A percentile compares a stretch with the other conserved stretches of the same genome.
Conservation (phyloP, 2,329 filamentous ascomycete genomes). For the Microsporum canis region DNA sequence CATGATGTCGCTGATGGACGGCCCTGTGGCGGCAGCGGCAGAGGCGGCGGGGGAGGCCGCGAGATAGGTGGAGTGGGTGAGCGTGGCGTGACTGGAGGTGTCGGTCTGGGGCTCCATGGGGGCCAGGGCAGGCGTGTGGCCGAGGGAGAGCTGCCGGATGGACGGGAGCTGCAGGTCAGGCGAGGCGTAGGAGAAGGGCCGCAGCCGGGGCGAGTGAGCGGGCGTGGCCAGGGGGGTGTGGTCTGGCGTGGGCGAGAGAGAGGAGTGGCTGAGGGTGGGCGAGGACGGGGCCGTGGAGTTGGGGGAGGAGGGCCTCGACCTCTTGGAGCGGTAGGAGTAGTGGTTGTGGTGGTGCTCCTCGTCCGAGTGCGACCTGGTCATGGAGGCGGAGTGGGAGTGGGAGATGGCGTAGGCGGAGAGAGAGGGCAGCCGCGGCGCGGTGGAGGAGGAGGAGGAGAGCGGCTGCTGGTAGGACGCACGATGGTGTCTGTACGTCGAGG, state of each 20-base stretch:
- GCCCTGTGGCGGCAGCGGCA: conserved; percentile 43
- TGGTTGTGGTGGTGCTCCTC: conserved; percentile 48
- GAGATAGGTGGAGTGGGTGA: conserved; percentile 20
- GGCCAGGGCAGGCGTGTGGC: conserved; percentile 53
- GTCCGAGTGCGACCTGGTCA: conserved; percentile 58
- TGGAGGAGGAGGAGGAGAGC: conserved; percentile 19
- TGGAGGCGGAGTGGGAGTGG: conserved; percentile 27
- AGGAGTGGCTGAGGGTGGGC: conserved; percentile 92
- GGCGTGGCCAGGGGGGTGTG: conserved; percentile 98
- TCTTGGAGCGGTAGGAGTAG: conserved; percentile 52
- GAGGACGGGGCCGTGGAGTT: conserved; percentile 93
- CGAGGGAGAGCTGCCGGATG: conserved; percentile 60
- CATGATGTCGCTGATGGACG: conserved; percentile 87
- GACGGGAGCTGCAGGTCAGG: conserved; percentile 73
- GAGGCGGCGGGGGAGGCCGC: conserved; percentile 27
- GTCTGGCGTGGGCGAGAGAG: conserved; percentile 86
- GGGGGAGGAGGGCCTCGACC: conserved; percentile 84
- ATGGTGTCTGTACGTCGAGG: background rate
- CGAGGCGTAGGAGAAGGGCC: conserved; percentile 51
- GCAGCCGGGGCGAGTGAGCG: conserved; percentile 82
- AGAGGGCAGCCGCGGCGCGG: conserved; percentile 56
- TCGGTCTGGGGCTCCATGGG: conserved; percentile 59
- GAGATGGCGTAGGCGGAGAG: conserved; percentile 60
- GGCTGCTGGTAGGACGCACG: conserved; percentile 22
- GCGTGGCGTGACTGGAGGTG: conserved; percentile 41